These are phyloP conservation scores for Rhynchosporium agropyri DNA, from an alignment of 2,329 filamentous ascomycete genomes.

Conservation along the genomic window DNA sequence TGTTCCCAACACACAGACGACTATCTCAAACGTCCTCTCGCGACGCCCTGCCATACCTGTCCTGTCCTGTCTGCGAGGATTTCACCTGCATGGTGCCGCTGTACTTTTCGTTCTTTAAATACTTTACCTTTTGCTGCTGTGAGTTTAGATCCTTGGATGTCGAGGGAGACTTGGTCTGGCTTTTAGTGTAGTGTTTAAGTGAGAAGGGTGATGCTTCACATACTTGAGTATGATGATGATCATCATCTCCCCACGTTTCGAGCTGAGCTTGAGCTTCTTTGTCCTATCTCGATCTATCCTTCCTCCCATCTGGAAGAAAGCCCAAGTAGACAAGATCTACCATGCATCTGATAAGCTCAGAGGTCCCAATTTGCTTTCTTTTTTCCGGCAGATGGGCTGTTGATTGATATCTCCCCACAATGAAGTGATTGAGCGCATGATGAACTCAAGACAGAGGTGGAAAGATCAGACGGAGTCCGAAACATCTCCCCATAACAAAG, in stretches of 20 bases:
- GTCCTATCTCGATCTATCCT: constrained; percentile 2
- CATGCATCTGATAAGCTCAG: constrained; percentile 26
- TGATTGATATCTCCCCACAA: neutral
- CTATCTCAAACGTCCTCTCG: constrained; percentile 23
- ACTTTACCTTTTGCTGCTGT: neutral
- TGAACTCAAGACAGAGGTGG: neutral
- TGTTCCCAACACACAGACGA: constrained; percentile 1
- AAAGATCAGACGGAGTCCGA: constrained; percentile 11
- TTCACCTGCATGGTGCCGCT: constrained; percentile 12
- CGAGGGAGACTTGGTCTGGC: neutral
- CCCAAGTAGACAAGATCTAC: neutral
- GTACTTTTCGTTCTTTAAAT: constrained; percentile 17
- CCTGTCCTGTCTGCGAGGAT: neutral
- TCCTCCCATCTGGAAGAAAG: neutral
- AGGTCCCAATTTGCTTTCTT: constrained; percentile 24
- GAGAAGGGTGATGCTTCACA: constrained; percentile 23
- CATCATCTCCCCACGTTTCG: constrained; percentile 23
- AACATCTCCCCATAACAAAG: neutral
- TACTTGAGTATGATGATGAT: constrained; percentile 25
- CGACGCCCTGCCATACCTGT: constrained; percentile 15
- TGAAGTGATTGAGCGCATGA: no score
- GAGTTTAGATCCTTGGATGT: neutral
- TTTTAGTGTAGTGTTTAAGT: neutral
- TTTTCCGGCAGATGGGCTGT: constrained; percentile 10
- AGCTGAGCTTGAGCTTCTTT: constrained; percentile 1